Conservation (phyloP, 345 rosid species). For the Eutrema yunnanense region DNA sequence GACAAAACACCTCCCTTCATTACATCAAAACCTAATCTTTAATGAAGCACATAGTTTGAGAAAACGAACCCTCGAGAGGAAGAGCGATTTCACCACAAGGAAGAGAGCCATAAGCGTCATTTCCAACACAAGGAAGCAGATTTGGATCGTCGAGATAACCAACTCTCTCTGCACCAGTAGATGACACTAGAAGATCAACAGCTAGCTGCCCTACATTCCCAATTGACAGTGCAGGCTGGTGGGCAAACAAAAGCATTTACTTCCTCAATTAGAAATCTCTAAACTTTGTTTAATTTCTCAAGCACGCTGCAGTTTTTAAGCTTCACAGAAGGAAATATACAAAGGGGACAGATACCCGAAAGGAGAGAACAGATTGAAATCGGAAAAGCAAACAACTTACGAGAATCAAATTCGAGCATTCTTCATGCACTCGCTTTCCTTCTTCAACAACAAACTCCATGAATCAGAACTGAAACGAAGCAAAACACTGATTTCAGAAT, state of each 20-base stretch:
- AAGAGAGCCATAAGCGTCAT: constrained; percentile 67
- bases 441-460: constrained; percentile 70
- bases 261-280: neutral
- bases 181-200: constrained; percentile 76
- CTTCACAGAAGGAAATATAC: neutral
- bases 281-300: neutral
- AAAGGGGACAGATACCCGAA: too few species aligned
- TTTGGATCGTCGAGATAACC: constrained; percentile 72
- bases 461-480: neutral
- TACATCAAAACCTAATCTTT: neutral
- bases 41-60: neutral
- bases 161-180: constrained; percentile 55
- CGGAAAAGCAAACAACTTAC: constrained; percentile 27
- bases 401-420: constrained; percentile 64
- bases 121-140: constrained; percentile 87
- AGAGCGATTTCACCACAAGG: constrained; percentile 74
- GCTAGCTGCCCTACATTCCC: constrained; percentile 95
- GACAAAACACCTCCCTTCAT: neutral
- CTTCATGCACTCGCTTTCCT: constrained; percentile 43
- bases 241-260: neutral
- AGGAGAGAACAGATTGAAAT: constrained; percentile 10
- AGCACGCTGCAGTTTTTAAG: neutral
- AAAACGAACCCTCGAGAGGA: constrained; percentile 68
- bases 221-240: constrained; percentile 82
- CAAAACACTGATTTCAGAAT: neutral